A percentile compares a stretch with the other conserved stretches of the same genome.
Conservation (phyloP, 495 filamentous ascomycete species). For the Hypoxylon fuscum region DNA sequence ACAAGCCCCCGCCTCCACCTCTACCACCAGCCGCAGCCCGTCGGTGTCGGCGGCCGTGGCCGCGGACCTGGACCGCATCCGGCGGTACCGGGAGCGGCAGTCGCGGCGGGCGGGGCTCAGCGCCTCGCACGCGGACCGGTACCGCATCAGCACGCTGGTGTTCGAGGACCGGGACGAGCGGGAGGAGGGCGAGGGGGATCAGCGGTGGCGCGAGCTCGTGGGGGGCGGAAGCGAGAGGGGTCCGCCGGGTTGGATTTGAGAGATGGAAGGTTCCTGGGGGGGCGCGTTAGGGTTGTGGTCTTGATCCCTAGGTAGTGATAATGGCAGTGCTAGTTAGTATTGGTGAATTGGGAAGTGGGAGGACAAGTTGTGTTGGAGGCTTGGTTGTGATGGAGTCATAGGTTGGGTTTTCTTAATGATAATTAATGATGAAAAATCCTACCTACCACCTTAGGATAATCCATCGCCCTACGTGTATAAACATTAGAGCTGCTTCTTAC, state of each 20-base stretch:
- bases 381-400: neutral
- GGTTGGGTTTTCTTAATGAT: neutral
- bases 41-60: slow-evolving; percentile 15
- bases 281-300: no score
- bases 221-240: neutral
- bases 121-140: neutral
- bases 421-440: neutral
- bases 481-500: neutral
- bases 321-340: neutral
- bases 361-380: neutral
- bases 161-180: no score
- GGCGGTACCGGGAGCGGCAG: slow-evolving; percentile 24
- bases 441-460: neutral
- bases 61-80: slow-evolving; percentile 31
- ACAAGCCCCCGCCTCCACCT: no score
- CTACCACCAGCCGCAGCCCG: slow-evolving; percentile 2
- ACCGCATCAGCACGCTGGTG: slow-evolving; percentile 25
- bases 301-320: no score
- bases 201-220: slow-evolving; percentile 14
- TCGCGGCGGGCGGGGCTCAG: neutral
- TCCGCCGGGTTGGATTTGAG: slow-evolving; percentile 14
- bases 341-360: neutral
- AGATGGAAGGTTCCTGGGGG: neutral
- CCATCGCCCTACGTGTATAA: no score
- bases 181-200: slow-evolving; percentile 2